These are phyloP conservation scores for Podospora didyma DNA, from an alignment of 495 filamentous ascomycete genomes.

Conservation along the genomic window DNA sequence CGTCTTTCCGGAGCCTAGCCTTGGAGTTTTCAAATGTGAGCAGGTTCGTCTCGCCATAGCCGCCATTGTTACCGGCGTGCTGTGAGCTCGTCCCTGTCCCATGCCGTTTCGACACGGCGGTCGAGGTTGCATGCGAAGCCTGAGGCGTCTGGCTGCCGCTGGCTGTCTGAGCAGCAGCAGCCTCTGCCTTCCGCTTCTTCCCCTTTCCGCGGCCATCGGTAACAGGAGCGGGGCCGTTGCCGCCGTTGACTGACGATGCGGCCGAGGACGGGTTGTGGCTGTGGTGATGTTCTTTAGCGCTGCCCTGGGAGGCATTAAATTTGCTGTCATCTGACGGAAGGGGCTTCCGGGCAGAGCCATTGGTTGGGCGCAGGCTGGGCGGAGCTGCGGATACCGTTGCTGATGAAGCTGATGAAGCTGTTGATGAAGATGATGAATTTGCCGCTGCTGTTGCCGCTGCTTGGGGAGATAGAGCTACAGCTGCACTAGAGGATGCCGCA, in stretches of 20 bases:
- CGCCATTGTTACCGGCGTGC: slow-evolving; percentile 19
- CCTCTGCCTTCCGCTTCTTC: slow-evolving; percentile 74
- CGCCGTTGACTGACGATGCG: slow-evolving; percentile 20
- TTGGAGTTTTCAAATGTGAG: slow-evolving; percentile 73
- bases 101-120: slow-evolving; percentile 33
- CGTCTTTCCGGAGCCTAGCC: slow-evolving; percentile 62
- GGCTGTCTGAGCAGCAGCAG: slow-evolving; percentile 33
- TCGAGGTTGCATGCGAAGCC: slow-evolving; percentile 27
- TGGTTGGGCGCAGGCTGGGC: slow-evolving; percentile 18
- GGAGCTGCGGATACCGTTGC: slow-evolving; percentile 10
- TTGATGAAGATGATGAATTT: slow-evolving; percentile 1
- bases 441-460: slow-evolving; percentile 19
- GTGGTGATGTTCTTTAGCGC: slow-evolving; percentile 23
- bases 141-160: slow-evolving; percentile 48
- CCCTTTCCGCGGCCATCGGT: slow-evolving; percentile 35
- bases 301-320: slow-evolving; percentile 16
- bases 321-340: slow-evolving; percentile 30
- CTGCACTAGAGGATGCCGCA: slow-evolving; percentile 23
- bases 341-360: slow-evolving; percentile 27
- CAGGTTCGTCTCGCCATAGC: slow-evolving; percentile 67
- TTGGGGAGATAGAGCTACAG: neutral
- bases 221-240: slow-evolving; percentile 47
- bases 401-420: slow-evolving; percentile 3
- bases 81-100: slow-evolving; percentile 43
- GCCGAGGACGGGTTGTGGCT: neutral